Base-by-base conservation (phyloP, 2,329 filamentous ascomycete species). In the Hypoxylon sp. region DNA sequence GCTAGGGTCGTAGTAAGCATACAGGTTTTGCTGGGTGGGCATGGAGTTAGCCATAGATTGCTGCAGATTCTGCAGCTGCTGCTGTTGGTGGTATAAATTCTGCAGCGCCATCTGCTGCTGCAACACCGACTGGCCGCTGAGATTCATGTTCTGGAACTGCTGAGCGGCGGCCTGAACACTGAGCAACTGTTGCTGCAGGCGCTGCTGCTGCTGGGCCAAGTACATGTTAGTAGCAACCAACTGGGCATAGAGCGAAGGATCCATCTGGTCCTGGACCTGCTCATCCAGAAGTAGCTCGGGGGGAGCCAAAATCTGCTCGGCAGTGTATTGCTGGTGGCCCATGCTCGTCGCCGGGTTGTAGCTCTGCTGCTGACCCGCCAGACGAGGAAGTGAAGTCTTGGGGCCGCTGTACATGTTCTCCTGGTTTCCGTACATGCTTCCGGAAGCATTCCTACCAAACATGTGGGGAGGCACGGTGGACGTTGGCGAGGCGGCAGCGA, bases 151-250 rank as follows among this genome's bases (percentile, higher is more conserved):
- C 70, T 91, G 88, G 66, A 92, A 89, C 71, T 92, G 89, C 73
- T 91, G 89, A 53, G 90, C 88, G 26, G 89, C 89, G 42, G 87
- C 86, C 66, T 93, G 94, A 16, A 97, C 85, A 60, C 78, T 89
- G 62, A 91, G 83, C 61, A 97, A 81, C 75, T 97, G 91, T 75
- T 97, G 92, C 74, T 97, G 92, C 42, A 97, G 84, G 59, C 90
- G 88, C 75, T 96, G 91, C 74, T 97, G 93, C 74, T 96, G 92
- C 68, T 96, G 91, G 29, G 91, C 91, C 40, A 99, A 81, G 68
- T 95, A 96, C 69, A 94, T 76, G 71, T 97, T 96, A 65, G 91
- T 95, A 49, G 91, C 89, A 67, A 97, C 83, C 59, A 97, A 79
- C 73, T 96, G 91, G 43, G 91, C 90, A 62, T 96, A 94, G 43